Conservation (phyloP, 257 asterid genomes). For the Nemophila menziesii region DNA sequence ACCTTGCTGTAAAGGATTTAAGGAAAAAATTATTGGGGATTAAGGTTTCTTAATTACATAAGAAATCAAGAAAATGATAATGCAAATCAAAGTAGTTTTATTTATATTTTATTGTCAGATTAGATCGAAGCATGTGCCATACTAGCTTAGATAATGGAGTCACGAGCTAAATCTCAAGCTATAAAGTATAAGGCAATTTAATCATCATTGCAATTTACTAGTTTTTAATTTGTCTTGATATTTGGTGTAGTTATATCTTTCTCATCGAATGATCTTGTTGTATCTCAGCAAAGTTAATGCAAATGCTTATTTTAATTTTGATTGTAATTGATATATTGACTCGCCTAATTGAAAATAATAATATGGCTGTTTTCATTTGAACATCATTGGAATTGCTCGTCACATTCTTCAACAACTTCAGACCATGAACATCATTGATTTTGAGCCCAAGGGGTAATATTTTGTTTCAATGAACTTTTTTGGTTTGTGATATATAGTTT, state of each 20-base stretch:
- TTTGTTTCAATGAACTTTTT: too few species aligned
- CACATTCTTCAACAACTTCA: constrained; percentile 60
- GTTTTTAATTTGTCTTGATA: too few species aligned
- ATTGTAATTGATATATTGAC: too few species aligned
- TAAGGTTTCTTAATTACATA: constrained; percentile 9
- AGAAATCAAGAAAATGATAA: constrained; percentile 12
- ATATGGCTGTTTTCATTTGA: too few species aligned
- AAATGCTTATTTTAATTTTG: too few species aligned
- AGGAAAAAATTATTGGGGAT: constrained; percentile 16
- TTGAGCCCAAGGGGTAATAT: constrained; percentile 43
- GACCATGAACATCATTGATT: constrained; percentile 40
- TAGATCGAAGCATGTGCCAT: constrained; percentile 20
- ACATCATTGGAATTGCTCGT: constrained; percentile 58
- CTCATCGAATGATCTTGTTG: too few species aligned
- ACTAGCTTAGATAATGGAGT: constrained; percentile 16
- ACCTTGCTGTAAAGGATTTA: constrained; percentile 28
- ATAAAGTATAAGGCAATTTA: not conserved
- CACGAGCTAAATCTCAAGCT: constrained; percentile 14
- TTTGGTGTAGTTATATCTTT: too few species aligned
- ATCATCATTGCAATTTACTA: too few species aligned
- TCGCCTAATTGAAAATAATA: too few species aligned
- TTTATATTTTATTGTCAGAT: constrained; percentile 13
- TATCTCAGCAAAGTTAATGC: too few species aligned
- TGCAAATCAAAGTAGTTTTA: not conserved
- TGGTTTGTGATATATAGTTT: not conserved